phyloP scores from a whole-genome alignment of 1,284 basidiomycete species.

The Erythrobasidium hasegawianum region DNA sequence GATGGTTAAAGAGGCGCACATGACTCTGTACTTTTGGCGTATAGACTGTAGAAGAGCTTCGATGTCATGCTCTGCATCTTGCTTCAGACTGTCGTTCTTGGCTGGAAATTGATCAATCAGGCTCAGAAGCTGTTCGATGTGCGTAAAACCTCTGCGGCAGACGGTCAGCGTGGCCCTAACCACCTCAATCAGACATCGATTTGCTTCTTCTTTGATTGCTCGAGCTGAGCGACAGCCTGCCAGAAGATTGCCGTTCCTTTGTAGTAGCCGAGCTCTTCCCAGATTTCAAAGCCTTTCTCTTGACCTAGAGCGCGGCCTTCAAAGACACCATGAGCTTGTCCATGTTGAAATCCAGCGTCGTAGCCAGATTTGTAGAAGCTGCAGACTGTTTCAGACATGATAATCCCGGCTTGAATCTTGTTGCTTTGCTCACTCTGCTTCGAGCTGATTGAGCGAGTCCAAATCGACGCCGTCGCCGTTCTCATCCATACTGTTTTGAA shows the following conservation, averaged over 20 bases:
- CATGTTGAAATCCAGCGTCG: slow-evolving; percentile 72
- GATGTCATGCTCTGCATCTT: slow-evolving; percentile 60
- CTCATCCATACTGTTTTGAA: too few relatives aligned
- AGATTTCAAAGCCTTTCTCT: slow-evolving; percentile 89
- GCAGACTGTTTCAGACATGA: background rate
- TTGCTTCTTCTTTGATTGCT: slow-evolving; percentile 46
- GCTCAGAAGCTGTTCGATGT: slow-evolving; percentile 64
- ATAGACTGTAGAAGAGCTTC: slow-evolving; percentile 73
- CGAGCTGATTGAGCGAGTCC: slow-evolving; percentile 25
- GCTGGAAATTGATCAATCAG: slow-evolving; percentile 72
- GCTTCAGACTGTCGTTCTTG: slow-evolving; percentile 58
- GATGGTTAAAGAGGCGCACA: slow-evolving; percentile 78
- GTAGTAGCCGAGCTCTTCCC: slow-evolving; percentile 94
- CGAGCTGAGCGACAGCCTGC: slow-evolving; percentile 51
- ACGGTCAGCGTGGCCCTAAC: too few relatives aligned
- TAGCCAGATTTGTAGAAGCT: slow-evolving; percentile 80
- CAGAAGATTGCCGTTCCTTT: slow-evolving; percentile 76
- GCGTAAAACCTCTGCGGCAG: slow-evolving; percentile 56
- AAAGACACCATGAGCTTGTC: slow-evolving; percentile 80
- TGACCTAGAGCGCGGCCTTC: slow-evolving; percentile 87
- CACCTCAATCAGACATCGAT: slow-evolving; percentile 35
- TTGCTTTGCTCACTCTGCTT: slow-evolving; percentile 17
- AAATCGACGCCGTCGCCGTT: background rate
- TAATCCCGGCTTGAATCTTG: background rate
- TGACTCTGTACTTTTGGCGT: slow-evolving; percentile 77